Conservation (phyloP, 2,329 filamentous ascomycete species). For the Fusarium keratoplasticum region DNA sequence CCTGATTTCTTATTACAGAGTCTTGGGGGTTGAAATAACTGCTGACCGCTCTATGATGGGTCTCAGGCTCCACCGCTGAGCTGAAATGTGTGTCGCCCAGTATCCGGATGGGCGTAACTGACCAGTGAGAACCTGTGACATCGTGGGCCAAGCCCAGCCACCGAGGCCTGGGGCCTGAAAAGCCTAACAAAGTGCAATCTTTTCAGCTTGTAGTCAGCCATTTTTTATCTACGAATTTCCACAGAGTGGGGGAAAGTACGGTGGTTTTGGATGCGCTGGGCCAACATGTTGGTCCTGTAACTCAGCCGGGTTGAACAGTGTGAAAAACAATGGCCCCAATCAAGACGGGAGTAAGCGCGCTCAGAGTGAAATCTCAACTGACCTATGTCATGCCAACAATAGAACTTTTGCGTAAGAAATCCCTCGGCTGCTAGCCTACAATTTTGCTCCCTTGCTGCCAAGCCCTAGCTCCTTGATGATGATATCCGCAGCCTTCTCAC, state of each 20-base stretch:
- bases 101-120: background rate
- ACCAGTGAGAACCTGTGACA: background rate
- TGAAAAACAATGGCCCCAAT: background rate
- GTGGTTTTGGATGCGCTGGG: background rate
- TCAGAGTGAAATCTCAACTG: background rate
- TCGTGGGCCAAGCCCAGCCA: background rate
- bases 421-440: background rate
- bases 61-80: background rate
- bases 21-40: background rate
- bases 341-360: too few relatives aligned
- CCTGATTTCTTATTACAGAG: background rate
- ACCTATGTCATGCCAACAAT: background rate
- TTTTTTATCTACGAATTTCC: background rate
- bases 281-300: background rate
- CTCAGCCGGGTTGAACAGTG: background rate
- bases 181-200: background rate
- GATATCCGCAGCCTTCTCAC: constrained; percentile 60
- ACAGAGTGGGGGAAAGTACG: background rate
- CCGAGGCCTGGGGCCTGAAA: background rate
- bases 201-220: background rate
- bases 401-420: background rate
- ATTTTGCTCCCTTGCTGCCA: too few relatives aligned
- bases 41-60: background rate
- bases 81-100: background rate
- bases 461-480: constrained; percentile 51